Conservation (phyloP, 495 filamentous ascomycete species). For the Penicillium manginii region DNA sequence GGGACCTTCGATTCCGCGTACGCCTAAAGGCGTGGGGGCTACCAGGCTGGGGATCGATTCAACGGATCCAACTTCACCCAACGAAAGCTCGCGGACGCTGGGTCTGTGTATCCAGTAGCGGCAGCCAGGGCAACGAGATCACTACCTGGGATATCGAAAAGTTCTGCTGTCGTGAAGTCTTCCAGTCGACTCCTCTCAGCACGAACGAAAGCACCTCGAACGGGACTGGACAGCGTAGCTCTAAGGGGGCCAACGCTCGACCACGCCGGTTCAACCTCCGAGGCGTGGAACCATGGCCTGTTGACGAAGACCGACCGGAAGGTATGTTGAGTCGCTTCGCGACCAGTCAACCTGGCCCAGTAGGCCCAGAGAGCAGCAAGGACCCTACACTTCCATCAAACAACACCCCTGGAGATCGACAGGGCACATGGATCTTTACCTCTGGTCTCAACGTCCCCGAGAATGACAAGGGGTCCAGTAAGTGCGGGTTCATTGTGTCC, state of each 20-base stretch:
- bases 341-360: constrained; percentile 48
- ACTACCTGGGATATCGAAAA: constrained; percentile 97
- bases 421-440: constrained; percentile 56
- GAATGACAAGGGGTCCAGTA: constrained; percentile 45
- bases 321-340: constrained; percentile 89
- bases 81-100: constrained; percentile 74
- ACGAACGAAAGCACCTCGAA: constrained; percentile 21
- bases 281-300: constrained; percentile 83
- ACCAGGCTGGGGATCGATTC: constrained; percentile 78
- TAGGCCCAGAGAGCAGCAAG: constrained; percentile 48
- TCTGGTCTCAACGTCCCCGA: constrained; percentile 55
- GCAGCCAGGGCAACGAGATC: constrained; percentile 81
- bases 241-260: constrained; percentile 44
- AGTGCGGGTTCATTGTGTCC: constrained; percentile 73
- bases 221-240: constrained; percentile 19
- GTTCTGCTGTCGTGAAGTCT: constrained; percentile 84
- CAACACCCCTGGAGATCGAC: constrained; percentile 53
- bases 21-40: constrained; percentile 89
- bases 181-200: constrained; percentile 57
- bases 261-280: constrained; percentile 55
- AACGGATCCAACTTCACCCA: constrained; percentile 77
- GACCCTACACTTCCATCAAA: constrained; percentile 36
- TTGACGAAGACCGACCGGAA: constrained; percentile 88
- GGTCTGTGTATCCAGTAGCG: constrained; percentile 87
- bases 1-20: constrained; percentile 93